phyloP scores from a whole-genome alignment of 768 basidiomycete species.

The Boletus speciosus region DNA sequence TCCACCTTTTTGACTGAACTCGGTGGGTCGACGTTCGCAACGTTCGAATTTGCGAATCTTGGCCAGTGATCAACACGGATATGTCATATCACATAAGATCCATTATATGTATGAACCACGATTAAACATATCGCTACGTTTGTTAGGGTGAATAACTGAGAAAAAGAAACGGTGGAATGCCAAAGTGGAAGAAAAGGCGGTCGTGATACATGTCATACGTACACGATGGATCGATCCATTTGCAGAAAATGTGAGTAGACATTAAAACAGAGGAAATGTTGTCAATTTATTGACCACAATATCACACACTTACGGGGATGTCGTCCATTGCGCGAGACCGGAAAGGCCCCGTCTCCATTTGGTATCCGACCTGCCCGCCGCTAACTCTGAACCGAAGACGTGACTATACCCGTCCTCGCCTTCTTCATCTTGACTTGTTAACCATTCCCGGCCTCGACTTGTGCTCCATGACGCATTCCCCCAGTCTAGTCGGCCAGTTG shows the following conservation, averaged over 20 bases:
- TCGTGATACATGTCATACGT: conserved; percentile 12
- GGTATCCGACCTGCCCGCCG: conserved; percentile 13
- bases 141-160: conserved; percentile 3
- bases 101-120: conserved; percentile 19
- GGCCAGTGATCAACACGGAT: neutral
- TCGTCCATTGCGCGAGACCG: conserved; percentile 30
- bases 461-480: conserved; percentile 21
- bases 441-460: conserved; percentile 24
- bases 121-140: conserved; percentile 18
- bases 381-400: conserved; percentile 17
- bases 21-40: too few relatives aligned
- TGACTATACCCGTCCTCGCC: conserved; percentile 26
- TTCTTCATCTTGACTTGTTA: conserved; percentile 26
- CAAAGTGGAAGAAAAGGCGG: neutral
- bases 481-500: conserved; percentile 13
- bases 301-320: conserved; percentile 18
- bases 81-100: conserved; percentile 3
- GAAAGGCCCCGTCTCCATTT: conserved; percentile 35
- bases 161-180: neutral
- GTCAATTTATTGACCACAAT: neutral
- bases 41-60: neutral
- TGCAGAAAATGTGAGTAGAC: conserved; percentile 8
- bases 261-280: neutral
- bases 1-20: too few relatives aligned
- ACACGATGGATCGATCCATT: conserved; percentile 7